A percentile compares a stretch with the other conserved stretches of the same genome.
Evolutionary conservation across 2,329 filamentous ascomycete species (phyloP).

Genomic region (Periconia sp.): DNA sequence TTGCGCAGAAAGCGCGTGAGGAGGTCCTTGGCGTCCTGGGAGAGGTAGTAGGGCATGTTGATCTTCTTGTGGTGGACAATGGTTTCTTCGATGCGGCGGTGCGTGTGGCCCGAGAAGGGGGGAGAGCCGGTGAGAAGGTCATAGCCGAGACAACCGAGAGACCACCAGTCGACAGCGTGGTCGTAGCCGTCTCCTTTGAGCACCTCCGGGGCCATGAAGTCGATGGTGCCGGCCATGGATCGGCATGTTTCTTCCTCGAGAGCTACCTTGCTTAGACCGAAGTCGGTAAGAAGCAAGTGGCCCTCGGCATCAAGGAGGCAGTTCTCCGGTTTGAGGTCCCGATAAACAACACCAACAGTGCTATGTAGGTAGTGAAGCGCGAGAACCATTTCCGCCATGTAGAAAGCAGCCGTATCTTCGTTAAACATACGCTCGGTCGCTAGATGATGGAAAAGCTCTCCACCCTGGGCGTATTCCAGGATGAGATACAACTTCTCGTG

Average conservation of each 20-base stretch:
- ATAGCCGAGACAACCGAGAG: constrained; percentile 86
- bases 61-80: constrained; percentile 95
- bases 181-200: constrained; percentile 86
- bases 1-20: constrained; percentile 88
- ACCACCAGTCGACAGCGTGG: constrained; percentile 98
- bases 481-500: constrained; percentile 97
- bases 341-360: constrained; percentile 90
- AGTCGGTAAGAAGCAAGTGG: constrained; percentile 92
- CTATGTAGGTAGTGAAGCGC: constrained; percentile 92
- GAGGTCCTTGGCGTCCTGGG: constrained; percentile 89
- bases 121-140: constrained; percentile 91
- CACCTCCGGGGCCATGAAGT: constrained; percentile 99
- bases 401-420: constrained; percentile 87
- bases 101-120: constrained; percentile 87
- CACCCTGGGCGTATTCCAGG: constrained; percentile 94
- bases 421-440: constrained; percentile 93
- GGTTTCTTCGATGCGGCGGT: constrained; percentile 93
- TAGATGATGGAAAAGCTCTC: constrained; percentile 94
- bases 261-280: constrained; percentile 93
- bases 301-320: constrained; percentile 90
- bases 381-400: constrained; percentile 97
- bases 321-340: constrained; percentile 97
- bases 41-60: constrained; percentile 83
- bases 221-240: constrained; percentile 90
- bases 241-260: constrained; percentile 76